Percentiles rank a stretch among this genome's conserved stretches.
Conservation (phyloP, 2,329 filamentous ascomycete species). For the Clonostachys byssicola region DNA sequence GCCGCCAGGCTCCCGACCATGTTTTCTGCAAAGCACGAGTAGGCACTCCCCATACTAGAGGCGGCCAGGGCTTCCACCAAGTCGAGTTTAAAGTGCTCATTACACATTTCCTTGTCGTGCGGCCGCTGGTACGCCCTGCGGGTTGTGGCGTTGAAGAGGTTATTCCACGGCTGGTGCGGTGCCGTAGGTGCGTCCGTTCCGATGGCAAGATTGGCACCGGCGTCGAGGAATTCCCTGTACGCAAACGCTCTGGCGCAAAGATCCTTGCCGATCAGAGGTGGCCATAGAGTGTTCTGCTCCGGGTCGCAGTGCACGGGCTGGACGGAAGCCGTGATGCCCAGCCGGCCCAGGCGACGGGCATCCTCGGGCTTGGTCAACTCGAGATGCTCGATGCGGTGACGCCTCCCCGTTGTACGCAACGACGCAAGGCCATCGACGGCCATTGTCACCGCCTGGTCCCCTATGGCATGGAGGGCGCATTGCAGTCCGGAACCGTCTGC, state of each 20-base stretch:
- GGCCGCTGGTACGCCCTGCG: constrained; percentile 43
- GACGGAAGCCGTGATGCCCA: constrained; percentile 54
- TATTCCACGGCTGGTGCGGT: constrained; percentile 42
- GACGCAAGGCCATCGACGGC: constrained; percentile 49
- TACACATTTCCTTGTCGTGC: constrained; percentile 36
- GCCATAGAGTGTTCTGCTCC: constrained; percentile 57
- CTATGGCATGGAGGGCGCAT: constrained; percentile 60
- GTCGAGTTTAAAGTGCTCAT: constrained; percentile 42
- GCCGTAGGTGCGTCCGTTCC: constrained; percentile 53
- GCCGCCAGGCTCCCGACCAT: constrained; percentile 40
- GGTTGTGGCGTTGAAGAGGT: constrained; percentile 50
- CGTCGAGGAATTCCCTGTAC: constrained; percentile 51
- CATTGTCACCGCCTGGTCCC: constrained; percentile 51
- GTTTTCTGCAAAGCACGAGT: constrained; percentile 46
- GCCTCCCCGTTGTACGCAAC: constrained; percentile 31
- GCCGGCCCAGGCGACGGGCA: constrained; percentile 47
- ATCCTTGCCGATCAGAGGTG: constrained; percentile 43
- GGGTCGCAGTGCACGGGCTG: constrained; percentile 55
- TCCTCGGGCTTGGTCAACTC: constrained; percentile 52
- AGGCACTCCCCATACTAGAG: constrained; percentile 44
- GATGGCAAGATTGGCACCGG: constrained; percentile 44
- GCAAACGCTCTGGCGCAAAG: constrained; percentile 53
- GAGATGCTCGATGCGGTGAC: constrained; percentile 60
- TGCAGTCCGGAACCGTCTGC: constrained; percentile 50
- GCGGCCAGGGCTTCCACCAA: constrained; percentile 44